Conservation (phyloP, 208 protist genomes). For the Trypanosoma scelopori region DNA sequence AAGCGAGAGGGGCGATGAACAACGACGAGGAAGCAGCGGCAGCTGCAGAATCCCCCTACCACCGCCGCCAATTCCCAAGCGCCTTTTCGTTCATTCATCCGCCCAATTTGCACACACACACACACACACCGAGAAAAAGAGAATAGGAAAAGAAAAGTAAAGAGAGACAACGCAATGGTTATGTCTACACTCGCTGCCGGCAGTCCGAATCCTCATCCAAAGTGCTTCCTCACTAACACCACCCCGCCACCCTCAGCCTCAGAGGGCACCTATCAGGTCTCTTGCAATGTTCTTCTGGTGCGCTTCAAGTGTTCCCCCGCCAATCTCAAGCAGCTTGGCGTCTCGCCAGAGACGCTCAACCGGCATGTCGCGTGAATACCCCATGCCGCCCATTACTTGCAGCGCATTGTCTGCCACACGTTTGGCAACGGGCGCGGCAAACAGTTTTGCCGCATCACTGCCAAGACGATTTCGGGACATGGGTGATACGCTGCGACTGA, state of each 20-base stretch:
- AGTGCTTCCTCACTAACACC: no score
- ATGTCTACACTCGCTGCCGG: not conserved
- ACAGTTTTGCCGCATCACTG: conserved; percentile 94
- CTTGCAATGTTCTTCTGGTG: conserved; percentile 86
- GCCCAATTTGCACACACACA: not conserved
- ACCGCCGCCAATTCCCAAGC: not conserved
- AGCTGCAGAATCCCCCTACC: no score
- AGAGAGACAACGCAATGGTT: not conserved
- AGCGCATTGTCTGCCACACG: conserved; percentile 93
- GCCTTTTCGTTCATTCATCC: not conserved
- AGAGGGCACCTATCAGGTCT: conserved; percentile 47
- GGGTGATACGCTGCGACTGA: conserved; percentile 68
- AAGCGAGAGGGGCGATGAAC: no score
- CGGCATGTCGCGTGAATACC: conserved; percentile 95
- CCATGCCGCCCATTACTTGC: conserved; percentile 94
- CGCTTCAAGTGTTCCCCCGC: conserved; percentile 78
- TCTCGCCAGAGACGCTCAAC: conserved; percentile 95
- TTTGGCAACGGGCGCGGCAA: conserved; percentile 92
- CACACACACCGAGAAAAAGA: not conserved
- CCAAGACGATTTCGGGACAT: conserved; percentile 71
- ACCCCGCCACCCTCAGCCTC: not conserved
- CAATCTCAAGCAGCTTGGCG: conserved; percentile 96
- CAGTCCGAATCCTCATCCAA: not conserved
- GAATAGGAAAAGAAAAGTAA: no score
- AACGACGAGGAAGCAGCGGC: no score